Base-by-base conservation (phyloP, 305 asterid genomes). In the Rubia occidens region DNA sequence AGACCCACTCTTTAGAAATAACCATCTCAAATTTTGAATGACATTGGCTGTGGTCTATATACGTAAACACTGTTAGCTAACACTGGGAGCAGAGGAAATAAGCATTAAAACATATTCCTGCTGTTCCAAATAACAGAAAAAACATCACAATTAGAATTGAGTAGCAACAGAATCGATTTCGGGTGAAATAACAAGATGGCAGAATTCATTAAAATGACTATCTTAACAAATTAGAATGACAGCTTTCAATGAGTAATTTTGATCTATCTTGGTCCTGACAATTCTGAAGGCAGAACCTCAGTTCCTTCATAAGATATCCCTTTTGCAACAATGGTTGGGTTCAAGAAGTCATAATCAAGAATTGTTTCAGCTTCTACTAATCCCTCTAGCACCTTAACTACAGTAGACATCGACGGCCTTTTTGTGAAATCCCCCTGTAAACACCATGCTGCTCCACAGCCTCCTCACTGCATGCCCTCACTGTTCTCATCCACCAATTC, bases 391-490 rank as follows among this genome's bases (percentile, higher is more conserved):
- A 32, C 75, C 64, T 75, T 65, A 13, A 75, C 75, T 29, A 75
- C 75, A 26, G 49, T 6, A 21, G 69, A 21, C 78, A 75, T 75
- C 35, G 78, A 70, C 0, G 75, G 78, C 72, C 72, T 75, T 39
- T 56, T 75, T 15, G 35, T 64, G 56, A 64, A 70, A 20, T 70
- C 59, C 0, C 42, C 60, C 6, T 75, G 75, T n/a, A 75, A 15
- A 64, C 78, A 70, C 79, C 79, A 75, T 4, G 75, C 79, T 44
- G 65, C 70, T 60, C 68, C 7, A 21, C 58, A 8, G 9, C 68
- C 70, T 20, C 79, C 2, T 75, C 66, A 44, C 10, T 10, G 49
- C 72, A 75, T 70, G 39, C 60, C 72, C 24, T 75, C 64, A 1
- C 43, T 45, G 24, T 17, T 45, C 54, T 37, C 32, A 21, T 75